Evolutionary conservation across 2,329 filamentous ascomycete genomes (phyloP).

Genomic region (Arthrobotrys pseudoclavata): DNA sequence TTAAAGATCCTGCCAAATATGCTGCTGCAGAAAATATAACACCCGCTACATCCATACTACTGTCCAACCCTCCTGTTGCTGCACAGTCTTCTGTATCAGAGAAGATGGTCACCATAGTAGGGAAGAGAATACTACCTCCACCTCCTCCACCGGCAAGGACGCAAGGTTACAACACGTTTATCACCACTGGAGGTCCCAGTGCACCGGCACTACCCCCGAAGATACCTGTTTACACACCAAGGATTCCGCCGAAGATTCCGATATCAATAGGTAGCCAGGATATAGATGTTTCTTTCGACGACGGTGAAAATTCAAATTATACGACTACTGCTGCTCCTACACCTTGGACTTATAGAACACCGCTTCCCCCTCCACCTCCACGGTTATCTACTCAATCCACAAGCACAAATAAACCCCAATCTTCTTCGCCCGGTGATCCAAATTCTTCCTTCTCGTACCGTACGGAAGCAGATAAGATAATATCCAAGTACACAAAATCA

Average conservation of each 20-base stretch:
- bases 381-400: not conserved
- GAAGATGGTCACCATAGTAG: constrained; percentile 26
- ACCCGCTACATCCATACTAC: constrained; percentile 2
- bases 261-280: not conserved
- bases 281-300: not conserved
- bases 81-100: constrained; percentile 14
- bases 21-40: constrained; percentile 17
- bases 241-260: constrained; percentile 23
- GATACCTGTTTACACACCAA: constrained; percentile 18
- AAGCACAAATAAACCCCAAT: not conserved
- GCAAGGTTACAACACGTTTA: not conserved
- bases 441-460: constrained; percentile 6
- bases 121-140: constrained; percentile 9
- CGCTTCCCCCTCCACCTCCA: constrained; percentile 3
- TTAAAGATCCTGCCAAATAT: not conserved
- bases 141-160: constrained; percentile 6
- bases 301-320: constrained; percentile 6
- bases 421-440: not conserved
- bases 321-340: not conserved
- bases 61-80: not conserved
- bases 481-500: constrained; percentile 21
- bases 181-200: constrained; percentile 2
- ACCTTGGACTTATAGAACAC: constrained; percentile 12
- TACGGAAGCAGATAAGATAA: constrained; percentile 8
- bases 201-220: constrained; percentile 13